phyloP scores from a whole-genome alignment of 441 rosid species.

The Flueggea neowawraea region DNA sequence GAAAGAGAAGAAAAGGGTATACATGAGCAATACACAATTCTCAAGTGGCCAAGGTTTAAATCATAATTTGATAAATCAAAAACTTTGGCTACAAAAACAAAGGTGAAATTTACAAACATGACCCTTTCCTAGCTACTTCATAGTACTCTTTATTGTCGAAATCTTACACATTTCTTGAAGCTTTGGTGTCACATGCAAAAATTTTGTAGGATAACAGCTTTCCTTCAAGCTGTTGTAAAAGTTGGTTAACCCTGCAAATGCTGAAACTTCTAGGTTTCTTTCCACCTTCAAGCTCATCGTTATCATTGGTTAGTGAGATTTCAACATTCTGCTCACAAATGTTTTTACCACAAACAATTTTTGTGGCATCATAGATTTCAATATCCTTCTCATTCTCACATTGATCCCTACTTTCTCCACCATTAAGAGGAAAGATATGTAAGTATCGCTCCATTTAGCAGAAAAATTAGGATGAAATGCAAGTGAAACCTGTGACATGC shows the following conservation, averaged over 20 bases:
- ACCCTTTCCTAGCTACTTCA: not conserved
- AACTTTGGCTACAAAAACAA: not conserved
- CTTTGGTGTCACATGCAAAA: conserved; percentile 97
- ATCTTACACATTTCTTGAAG: conserved; percentile 89
- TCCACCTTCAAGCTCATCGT: conserved; percentile 33
- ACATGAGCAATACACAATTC: not conserved
- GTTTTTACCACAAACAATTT: conserved; percentile 29
- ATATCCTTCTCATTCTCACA: conserved; percentile 25
- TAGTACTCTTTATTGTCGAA: conserved; percentile 1
- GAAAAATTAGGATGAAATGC: conserved; percentile 94
- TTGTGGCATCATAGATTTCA: conserved; percentile 22
- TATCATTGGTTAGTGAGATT: conserved; percentile 20
- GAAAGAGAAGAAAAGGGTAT: conserved; percentile 14
- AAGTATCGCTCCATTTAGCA: conserved; percentile 95
- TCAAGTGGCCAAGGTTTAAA: not conserved
- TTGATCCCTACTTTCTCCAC: conserved; percentile 38
- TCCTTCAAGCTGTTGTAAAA: conserved; percentile 80
- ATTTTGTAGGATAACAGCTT: conserved; percentile 76
- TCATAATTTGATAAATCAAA: not conserved
- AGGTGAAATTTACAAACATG: not conserved
- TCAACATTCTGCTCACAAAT: conserved; percentile 25
- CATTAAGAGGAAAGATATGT: conserved; percentile 78
- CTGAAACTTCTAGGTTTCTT: conserved; percentile 53
- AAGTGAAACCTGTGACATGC: conserved; percentile 68
- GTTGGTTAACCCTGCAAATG: conserved; percentile 65